Base-by-base conservation (phyloP, 1,284 basidiomycete genomes). In the Rhodotorula sp. region DNA sequence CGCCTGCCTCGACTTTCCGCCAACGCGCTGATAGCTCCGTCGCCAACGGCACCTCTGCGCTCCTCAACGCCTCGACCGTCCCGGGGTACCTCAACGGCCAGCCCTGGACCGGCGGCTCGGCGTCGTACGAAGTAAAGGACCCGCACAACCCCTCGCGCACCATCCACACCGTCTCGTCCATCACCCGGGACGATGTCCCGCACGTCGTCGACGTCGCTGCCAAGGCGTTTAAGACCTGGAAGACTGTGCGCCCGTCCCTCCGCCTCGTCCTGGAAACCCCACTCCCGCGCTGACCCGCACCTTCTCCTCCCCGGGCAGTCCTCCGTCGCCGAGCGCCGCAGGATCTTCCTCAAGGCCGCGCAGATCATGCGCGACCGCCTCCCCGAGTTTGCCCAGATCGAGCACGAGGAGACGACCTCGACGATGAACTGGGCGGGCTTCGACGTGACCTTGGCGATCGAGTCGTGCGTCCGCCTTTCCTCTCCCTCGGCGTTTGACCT, bases 1-100 rank as follows among this genome's bases (percentile, higher is more conserved):
- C 17, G 41, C 41, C 22, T 21, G 22, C 32, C n/a, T 29, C 62
- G 34, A 21, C 53, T 19, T 15, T 41, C 22, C n/a, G 29, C 19
- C 54, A 13, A 22, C n/a, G 13, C 29, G 27, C 60, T 7, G 39
- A 39, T 19, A 62, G 61, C n/a, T 34, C 53, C 32, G 41, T 29
- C 39, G 39, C 39, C 22, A 44, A 53, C 15, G 7, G 12, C 41
- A 41, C 50, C 21, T 60, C 58, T 10, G 4, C 44, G 10, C 60
- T 73, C 56, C 66, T 73, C 36, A 37, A 61, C 9, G 32, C 55
- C 48, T 55, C 59, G 2, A 62, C 69, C 13, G 58, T 81, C 7
- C 81, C 81, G 15, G 78, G 78, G 68, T 74, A 79, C 64, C 60
- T 82, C 68, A 71, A 77, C 69, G 80, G 79, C 61, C 58, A 78